Evolutionary conservation across 352 stramenopile genomes (phyloP).

Genomic region (Saprolegnia diclina): DNA sequence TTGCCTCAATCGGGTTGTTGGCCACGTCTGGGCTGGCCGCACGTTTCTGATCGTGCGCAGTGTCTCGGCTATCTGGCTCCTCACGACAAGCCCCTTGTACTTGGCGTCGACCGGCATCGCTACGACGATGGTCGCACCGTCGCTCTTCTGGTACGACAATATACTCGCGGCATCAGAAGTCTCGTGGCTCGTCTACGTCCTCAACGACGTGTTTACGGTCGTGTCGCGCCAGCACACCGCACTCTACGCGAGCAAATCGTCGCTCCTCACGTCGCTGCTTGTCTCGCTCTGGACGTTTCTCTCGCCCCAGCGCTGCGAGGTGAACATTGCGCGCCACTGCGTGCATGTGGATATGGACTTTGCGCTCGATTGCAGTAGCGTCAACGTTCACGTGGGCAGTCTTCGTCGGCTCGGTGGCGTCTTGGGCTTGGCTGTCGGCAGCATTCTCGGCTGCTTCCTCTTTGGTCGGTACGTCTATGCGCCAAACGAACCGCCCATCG

Average conservation of each 20-base stretch:
- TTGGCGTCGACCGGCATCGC: background rate
- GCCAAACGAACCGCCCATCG: background rate
- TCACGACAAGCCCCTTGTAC: conserved; percentile 1
- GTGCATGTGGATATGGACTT: background rate
- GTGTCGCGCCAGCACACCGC: background rate
- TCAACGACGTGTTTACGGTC: conserved; percentile 8
- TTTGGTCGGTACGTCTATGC: background rate
- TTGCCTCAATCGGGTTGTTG: background rate
- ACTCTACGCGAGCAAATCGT: background rate
- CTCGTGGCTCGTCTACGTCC: conserved; percentile 2
- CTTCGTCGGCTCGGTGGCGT: background rate
- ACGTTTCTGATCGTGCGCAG: conserved; percentile 5
- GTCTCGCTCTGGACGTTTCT: background rate
- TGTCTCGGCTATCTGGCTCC: conserved; percentile 3
- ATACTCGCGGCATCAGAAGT: background rate
- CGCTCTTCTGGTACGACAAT: background rate
- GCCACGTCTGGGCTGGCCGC: conserved; percentile 8
- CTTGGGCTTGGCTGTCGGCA: background rate
- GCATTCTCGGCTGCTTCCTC: background rate
- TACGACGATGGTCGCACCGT: background rate
- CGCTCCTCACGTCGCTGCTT: background rate
- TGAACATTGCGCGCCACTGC: background rate
- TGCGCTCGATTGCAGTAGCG: background rate
- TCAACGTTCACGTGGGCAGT: background rate
- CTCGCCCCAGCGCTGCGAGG: background rate